Evolutionary conservation across 176 grass and related monocot species (phyloP).

Genomic region (Rhipidocladum racemiflorum): DNA sequence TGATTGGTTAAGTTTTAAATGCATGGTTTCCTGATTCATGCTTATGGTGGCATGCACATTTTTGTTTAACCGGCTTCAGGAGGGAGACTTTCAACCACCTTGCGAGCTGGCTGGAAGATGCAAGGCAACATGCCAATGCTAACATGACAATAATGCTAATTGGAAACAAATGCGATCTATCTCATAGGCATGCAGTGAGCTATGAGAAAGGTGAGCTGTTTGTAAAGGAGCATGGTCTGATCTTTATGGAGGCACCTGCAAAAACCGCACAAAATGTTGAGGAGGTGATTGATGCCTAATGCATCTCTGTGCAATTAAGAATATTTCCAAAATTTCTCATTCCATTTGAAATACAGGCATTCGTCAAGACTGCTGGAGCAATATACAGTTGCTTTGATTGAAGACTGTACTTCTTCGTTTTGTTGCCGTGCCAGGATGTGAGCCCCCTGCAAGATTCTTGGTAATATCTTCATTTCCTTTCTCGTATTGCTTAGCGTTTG

Average conservation of each 20-base stretch:
- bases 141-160: too few relatives aligned
- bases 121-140: slow-evolving; percentile 67
- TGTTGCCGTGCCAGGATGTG: too few relatives aligned
- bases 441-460: too few relatives aligned
- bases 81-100: slow-evolving; percentile 89
- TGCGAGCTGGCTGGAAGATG: slow-evolving; percentile 76
- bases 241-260: slow-evolving; percentile 83
- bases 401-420: too few relatives aligned
- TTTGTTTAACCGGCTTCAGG: slow-evolving; percentile 26
- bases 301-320: neutral
- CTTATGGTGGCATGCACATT: neutral
- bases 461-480: too few relatives aligned
- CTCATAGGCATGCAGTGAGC: slow-evolving; percentile 69
- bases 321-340: neutral
- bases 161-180: slow-evolving; percentile 70
- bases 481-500: too few relatives aligned
- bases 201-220: slow-evolving; percentile 75
- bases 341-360: slow-evolving; percentile 41
- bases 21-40: neutral
- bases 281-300: slow-evolving; percentile 42
- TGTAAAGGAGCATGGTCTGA: slow-evolving; percentile 69
- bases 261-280: slow-evolving; percentile 69
- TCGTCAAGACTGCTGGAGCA: too few relatives aligned
- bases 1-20: neutral
- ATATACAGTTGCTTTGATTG: too few relatives aligned